Evolutionary conservation across 345 rosid species (phyloP).

Genomic region (Clausena lansium): DNA sequence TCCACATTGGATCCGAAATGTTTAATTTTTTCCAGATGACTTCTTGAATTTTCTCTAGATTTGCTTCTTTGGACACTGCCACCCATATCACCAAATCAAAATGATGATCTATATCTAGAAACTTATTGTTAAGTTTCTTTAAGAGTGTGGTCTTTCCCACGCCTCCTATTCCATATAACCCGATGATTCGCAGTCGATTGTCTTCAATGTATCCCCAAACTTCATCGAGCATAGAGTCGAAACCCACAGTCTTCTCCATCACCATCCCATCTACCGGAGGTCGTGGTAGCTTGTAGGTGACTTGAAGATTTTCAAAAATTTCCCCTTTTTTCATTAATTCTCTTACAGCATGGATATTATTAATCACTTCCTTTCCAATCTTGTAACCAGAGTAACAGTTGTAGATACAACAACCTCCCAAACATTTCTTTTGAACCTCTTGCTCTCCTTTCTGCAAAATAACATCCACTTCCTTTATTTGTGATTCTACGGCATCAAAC

Average conservation of each 20-base stretch:
- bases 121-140: background rate
- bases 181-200: background rate
- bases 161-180: constrained; percentile 4
- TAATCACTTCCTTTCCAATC: background rate
- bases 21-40: background rate
- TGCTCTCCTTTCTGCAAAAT: background rate
- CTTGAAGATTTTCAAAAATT: background rate
- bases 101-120: background rate
- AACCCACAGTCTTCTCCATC: background rate
- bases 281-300: background rate
- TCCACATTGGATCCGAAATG: background rate
- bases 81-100: constrained; percentile 4
- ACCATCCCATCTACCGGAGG: background rate
- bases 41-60: background rate
- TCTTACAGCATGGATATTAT: background rate
- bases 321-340: background rate
- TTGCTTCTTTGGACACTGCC: background rate
- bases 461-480: background rate
- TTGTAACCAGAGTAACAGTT: background rate
- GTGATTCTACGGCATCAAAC: background rate
- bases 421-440: background rate
- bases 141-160: constrained; percentile 14
- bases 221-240: background rate
- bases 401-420: background rate
- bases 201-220: background rate